Conservation (phyloP, 2,329 filamentous ascomycete species). For the Penicillium sp. region DNA sequence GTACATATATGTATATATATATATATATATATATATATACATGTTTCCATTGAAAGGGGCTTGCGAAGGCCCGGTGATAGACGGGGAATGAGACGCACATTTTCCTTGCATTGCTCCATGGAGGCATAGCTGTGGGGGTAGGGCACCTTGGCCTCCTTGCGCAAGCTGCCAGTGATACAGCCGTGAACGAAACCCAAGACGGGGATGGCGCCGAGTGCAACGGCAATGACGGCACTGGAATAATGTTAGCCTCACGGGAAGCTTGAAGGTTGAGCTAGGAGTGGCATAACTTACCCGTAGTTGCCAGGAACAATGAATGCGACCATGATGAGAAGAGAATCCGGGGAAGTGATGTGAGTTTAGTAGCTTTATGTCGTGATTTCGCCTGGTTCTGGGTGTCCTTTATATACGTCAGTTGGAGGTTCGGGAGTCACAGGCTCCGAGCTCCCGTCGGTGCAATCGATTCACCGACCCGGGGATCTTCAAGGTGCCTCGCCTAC, state of each 20-base stretch:
- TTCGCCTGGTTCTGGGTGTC: background rate
- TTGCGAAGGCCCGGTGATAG: background rate
- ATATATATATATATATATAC: background rate
- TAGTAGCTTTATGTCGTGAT: background rate
- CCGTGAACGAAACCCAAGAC: conserved; percentile 55
- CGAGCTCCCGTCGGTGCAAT: conserved; percentile 10
- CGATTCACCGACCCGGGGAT: conserved; percentile 11
- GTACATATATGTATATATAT: too few species aligned
- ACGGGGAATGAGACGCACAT: conserved; percentile 29
- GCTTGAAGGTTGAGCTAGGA: background rate
- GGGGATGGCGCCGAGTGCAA: conserved; percentile 54
- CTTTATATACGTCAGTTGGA: conserved; percentile 11
- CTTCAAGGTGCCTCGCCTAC: background rate
- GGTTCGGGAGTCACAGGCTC: background rate
- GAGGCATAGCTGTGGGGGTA: conserved; percentile 62
- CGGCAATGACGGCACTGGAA: conserved; percentile 54
- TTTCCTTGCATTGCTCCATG: conserved; percentile 51
- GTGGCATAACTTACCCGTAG: conserved; percentile 44
- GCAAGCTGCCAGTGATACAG: conserved; percentile 44
- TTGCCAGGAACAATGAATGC: conserved; percentile 47
- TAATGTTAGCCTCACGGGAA: conserved; percentile 5
- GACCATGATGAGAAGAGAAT: conserved; percentile 33
- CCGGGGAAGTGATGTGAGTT: background rate
- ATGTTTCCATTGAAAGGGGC: background rate
- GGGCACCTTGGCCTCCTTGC: conserved; percentile 52